Evolutionary conservation across 192 early-diverging fungal genomes (phyloP).

Genomic region (Piromyces finnis): DNA sequence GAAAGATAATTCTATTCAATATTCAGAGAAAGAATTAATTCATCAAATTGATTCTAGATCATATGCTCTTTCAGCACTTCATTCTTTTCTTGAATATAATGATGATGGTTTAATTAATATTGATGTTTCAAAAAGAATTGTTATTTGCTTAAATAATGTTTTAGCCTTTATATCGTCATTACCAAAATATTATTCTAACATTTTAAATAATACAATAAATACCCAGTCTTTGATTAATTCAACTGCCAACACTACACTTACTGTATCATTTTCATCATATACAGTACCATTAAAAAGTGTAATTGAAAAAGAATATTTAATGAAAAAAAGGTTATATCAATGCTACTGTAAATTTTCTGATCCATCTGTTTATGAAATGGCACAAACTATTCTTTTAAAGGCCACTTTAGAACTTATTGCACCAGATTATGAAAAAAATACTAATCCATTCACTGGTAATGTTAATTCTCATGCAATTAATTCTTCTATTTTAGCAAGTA

Average conservation of each 20-base stretch:
- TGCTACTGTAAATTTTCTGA: constrained; percentile 26
- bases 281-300: constrained; percentile 9
- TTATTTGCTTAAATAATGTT: constrained; percentile 53
- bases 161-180: constrained; percentile 36
- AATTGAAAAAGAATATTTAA: constrained; percentile 32
- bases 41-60: constrained; percentile 16
- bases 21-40: constrained; percentile 32
- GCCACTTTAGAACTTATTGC: constrained; percentile 18
- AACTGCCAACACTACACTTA: constrained; percentile 11
- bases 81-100: constrained; percentile 54
- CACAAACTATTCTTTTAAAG: constrained; percentile 11
- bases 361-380: constrained; percentile 17
- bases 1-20: constrained; percentile 37
- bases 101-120: constrained; percentile 31
- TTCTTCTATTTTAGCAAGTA: neutral
- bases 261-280: neutral
- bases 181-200: constrained; percentile 21
- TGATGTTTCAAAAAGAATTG: constrained; percentile 61
- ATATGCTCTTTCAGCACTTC: constrained; percentile 47
- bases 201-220: neutral
- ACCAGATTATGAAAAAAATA: constrained; percentile 19
- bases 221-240: neutral
- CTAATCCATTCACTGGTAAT: neutral
- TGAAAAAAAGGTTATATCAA: constrained; percentile 46
- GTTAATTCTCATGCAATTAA: neutral